phyloP scores from a whole-genome alignment of 2,329 filamentous ascomycete genomes.

The Catunica adiposa region DNA sequence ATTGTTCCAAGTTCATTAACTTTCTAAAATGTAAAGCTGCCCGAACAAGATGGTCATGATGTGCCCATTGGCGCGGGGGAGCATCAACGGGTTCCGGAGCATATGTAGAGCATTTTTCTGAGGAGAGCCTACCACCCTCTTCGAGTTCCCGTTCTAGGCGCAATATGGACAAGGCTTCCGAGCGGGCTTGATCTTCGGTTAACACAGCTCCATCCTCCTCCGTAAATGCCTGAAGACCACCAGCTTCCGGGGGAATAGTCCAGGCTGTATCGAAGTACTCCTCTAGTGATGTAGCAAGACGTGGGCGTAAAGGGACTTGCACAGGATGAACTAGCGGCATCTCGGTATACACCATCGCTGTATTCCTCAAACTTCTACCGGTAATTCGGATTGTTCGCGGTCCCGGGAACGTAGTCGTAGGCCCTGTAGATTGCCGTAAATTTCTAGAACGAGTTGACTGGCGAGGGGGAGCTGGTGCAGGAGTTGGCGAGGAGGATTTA shows the following conservation, averaged over 20 bases:
- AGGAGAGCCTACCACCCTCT: slow-evolving; percentile 58
- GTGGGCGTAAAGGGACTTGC: slow-evolving; percentile 36
- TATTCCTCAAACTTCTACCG: slow-evolving; percentile 21
- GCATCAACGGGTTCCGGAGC: slow-evolving; percentile 57
- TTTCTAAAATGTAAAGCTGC: slow-evolving; percentile 68
- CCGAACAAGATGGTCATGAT: slow-evolving; percentile 66
- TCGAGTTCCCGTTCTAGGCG: slow-evolving; percentile 57
- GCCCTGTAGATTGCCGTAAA: slow-evolving; percentile 17
- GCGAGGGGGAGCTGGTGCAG: slow-evolving; percentile 22
- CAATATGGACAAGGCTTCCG: slow-evolving; percentile 53
- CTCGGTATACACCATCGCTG: slow-evolving; percentile 7
- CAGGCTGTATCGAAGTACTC: slow-evolving; percentile 39
- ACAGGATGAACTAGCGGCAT: slow-evolving; percentile 45
- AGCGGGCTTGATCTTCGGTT: slow-evolving; percentile 43
- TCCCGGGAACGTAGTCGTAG: background rate
- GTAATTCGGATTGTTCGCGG: slow-evolving; percentile 1
- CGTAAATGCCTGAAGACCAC: slow-evolving; percentile 30
- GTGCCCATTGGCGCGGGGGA: slow-evolving; percentile 65
- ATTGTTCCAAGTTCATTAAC: slow-evolving; percentile 63
- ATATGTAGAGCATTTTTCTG: slow-evolving; percentile 53
- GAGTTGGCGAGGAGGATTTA: slow-evolving; percentile 19
- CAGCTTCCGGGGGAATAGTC: slow-evolving; percentile 38
- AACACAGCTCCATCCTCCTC: slow-evolving; percentile 39
- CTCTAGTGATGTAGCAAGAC: slow-evolving; percentile 36
- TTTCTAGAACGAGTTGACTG: slow-evolving; percentile 23